Base-by-base conservation (phyloP, 495 filamentous ascomycete genomes). In the Neurospora discreta region DNA sequence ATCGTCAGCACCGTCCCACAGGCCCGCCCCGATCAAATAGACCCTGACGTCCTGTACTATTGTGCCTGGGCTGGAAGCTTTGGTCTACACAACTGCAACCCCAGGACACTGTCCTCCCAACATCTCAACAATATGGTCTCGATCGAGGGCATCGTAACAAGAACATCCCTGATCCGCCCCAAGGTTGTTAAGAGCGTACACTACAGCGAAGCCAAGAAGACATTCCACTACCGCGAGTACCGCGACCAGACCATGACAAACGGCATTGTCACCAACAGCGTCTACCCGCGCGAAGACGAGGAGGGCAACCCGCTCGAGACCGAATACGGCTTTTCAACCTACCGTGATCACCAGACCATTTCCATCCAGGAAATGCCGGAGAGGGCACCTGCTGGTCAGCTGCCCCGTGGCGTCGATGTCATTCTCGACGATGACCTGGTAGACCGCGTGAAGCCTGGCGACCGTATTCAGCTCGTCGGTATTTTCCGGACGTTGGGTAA, bases 281-380 rank as follows among this genome's bases (percentile, higher is more conserved):
- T 98, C 43, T 99, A 99, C 78, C 95, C 95, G 16, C 93, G 92
- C 71, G 93, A 98, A 78, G 95, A 99, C 80, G 93, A 95, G 13
- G 90, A 97, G 11, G 87, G 88, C 40, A 90, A 89, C 70, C 87
- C 87, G 78, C 87, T 99, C 18, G 89, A 92, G 74, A 98, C 96
- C 44, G 96, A 99, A 78, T 98, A 97, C 80, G 95, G 95, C 10
- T 93, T 96, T 81, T 95, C 90, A 80, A 95, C 91, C 23, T 99
- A 98, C 80, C 88, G 95, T 78, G 95, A 99, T 79, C 96, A 99
- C 80, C 95, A 99, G 79, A 94, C 93, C 20, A 93, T 99, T 68
- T 98, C 95, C 1, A 97, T 99, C 77, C 95, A 99, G 85, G 95
- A 99, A 86, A 99, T 99, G 95, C 95, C 95, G 16, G 95, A 99